Base-by-base conservation (phyloP, 2,329 filamentous ascomycete species). In the Emydomyces testavorans region DNA sequence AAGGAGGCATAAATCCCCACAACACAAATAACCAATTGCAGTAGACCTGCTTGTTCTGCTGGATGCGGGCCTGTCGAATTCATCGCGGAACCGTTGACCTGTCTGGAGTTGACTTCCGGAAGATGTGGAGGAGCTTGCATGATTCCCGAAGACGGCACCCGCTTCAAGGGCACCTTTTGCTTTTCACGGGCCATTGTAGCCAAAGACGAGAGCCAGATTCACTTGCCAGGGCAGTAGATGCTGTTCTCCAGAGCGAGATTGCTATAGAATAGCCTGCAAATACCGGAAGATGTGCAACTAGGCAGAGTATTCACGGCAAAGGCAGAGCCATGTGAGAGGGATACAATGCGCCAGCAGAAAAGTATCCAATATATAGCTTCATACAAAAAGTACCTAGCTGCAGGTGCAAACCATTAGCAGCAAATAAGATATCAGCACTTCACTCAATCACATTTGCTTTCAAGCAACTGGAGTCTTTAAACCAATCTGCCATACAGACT, bases 1-100 rank as follows among this genome's bases (percentile, higher is more conserved):
- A 98, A 98, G 29, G 89, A 94, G 29, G 83, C 87, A 65, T 98
- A 98, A 58, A 98, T 98, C 51, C 92, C 92, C 5, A 80, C 81
- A n/a, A 95, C 87, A 55, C 89, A 90, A 52, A 94, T 78, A 41
- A 89, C 68, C 48, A 95, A 77, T 65, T 94, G 84, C 59, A 83
- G 61, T 24, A 86, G 63, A 3, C 85, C 84, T 6, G 82, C 75
- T 48, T 52, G 57, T 26, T 65, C 60, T 36, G 50, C 57, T 51
- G 51, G 54, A 55, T 53, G 60, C 26, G 66, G 31, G 60, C 59
- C 23, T 31, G 57, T 53, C 29, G 55, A 53, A 28, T 57, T 52
- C 23, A 38, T 31, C 26, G 52, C 49, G 45, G 53, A 42, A 43
- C 62, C 64, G 58, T 69, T 69, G 28, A 50, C 34, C 20, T 61